Percentiles rank a stretch among this genome's conserved stretches.
These are phyloP conservation scores for Tulasnella sp. DNA, from an alignment of 768 basidiomycete genomes.

Conservation along the genomic window DNA sequence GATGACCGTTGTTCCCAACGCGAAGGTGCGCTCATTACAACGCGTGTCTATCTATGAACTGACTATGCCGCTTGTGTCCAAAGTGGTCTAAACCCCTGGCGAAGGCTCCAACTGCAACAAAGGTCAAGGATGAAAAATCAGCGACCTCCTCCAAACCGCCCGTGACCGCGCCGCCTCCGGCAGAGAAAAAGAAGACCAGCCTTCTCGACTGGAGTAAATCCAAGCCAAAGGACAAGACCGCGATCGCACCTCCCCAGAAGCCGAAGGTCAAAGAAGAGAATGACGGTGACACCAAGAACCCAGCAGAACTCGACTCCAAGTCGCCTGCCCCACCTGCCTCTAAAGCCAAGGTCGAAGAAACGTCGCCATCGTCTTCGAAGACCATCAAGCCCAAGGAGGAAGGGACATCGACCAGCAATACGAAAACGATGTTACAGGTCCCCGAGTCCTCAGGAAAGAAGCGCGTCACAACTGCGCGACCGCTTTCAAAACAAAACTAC, in stretches of 20 bases:
- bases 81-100: neutral
- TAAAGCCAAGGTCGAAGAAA: neutral
- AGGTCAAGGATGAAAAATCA: constrained; percentile 24
- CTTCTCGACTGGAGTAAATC: constrained; percentile 55
- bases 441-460: neutral
- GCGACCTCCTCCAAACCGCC: constrained; percentile 18
- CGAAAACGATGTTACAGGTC: neutral
- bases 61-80: too few relatives aligned
- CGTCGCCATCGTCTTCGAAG: neutral
- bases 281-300: neutral
- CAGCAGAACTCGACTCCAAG: neutral
- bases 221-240: constrained; percentile 31
- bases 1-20: constrained; percentile 36
- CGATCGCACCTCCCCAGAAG: constrained; percentile 8
- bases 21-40: constrained; percentile 32
- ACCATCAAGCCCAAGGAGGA: neutral
- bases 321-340: constrained; percentile 1
- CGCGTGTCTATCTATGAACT: too few relatives aligned
- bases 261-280: constrained; percentile 2
- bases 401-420: neutral
- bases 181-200: constrained; percentile 27
- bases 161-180: constrained; percentile 1
- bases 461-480: neutral
- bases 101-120: constrained; percentile 19
- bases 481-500: neutral